These are phyloP conservation scores for Alternaria angustiovoidea DNA, from an alignment of 2,329 filamentous ascomycete genomes.

Conservation along the genomic window DNA sequence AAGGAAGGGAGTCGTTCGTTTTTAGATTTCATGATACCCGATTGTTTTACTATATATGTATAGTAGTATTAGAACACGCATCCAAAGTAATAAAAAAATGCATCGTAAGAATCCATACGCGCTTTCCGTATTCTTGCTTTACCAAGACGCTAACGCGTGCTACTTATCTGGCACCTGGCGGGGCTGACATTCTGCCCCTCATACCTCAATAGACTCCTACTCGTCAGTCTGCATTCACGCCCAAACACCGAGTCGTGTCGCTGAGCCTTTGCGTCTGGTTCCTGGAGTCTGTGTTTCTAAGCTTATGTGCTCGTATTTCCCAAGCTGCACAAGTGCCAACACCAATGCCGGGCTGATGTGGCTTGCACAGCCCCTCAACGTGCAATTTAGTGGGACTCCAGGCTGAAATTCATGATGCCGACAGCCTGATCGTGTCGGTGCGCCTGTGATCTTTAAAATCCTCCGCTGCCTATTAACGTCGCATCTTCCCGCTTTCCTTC, in stretches of 20 bases:
- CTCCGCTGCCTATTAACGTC: background rate
- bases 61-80: background rate
- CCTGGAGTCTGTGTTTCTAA: accelerated
- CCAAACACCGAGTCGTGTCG: accelerated
- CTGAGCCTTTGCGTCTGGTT: background rate
- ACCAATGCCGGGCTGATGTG: background rate
- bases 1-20: background rate
- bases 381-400: too few relatives aligned
- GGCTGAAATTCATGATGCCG: too few relatives aligned
- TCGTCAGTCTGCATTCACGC: background rate
- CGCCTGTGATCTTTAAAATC: background rate
- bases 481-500: background rate
- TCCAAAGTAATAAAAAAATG: background rate
- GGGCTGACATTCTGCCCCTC: background rate
- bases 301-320: accelerated
- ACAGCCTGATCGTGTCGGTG: too few relatives aligned
- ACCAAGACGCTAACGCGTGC: background rate
- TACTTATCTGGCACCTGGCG: accelerated
- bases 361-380: background rate
- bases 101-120: accelerated
- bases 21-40: background rate
- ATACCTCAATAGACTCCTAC: background rate
- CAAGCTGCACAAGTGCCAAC: background rate
- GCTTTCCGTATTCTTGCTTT: background rate
- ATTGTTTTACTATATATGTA: background rate